Evolutionary conservation across 306 rosid species (phyloP).

Genomic region (Neltuma alba): DNA sequence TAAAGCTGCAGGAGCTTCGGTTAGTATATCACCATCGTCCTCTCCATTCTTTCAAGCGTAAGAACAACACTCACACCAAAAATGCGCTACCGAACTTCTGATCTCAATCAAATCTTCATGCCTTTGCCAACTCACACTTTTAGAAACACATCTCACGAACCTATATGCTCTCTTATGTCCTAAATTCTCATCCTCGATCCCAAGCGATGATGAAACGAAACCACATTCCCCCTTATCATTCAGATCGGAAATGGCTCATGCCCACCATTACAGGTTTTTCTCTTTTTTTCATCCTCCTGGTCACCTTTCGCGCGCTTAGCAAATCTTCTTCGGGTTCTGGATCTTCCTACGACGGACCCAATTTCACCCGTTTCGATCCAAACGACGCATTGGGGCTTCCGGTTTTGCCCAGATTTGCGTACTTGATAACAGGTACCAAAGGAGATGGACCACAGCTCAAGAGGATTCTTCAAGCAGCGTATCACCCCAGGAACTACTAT

Average conservation of each 20-base stretch:
- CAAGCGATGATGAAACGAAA: conserved; percentile 52
- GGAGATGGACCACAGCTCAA: conserved; percentile 62
- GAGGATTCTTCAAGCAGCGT: conserved; percentile 77
- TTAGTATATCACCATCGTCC: not conserved
- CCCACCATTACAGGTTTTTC: conserved; percentile 42
- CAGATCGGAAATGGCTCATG: conserved; percentile 55
- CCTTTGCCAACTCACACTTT: not conserved
- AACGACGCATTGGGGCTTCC: conserved; percentile 42
- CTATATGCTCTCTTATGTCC: not conserved
- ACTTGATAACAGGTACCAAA: conserved; percentile 60
- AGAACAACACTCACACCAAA: not conserved
- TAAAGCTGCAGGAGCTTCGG: not conserved
- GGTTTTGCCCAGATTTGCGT: conserved; percentile 75
- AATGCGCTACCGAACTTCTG: not conserved
- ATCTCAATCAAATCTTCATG: not conserved
- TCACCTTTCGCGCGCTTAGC: conserved; percentile 32
- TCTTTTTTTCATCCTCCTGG: conserved; percentile 45
- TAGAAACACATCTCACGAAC: not conserved
- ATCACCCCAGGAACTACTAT: conserved; percentile 84
- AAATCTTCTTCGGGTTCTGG: conserved; percentile 41
- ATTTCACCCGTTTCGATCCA: conserved; percentile 21
- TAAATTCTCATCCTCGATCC: not conserved
- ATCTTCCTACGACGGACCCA: conserved; percentile 21
- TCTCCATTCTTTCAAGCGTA: not conserved
- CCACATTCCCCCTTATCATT: conserved; percentile 38